Base-by-base conservation (phyloP, 1,139 yeast species). In the Diutina mesorugosa region DNA sequence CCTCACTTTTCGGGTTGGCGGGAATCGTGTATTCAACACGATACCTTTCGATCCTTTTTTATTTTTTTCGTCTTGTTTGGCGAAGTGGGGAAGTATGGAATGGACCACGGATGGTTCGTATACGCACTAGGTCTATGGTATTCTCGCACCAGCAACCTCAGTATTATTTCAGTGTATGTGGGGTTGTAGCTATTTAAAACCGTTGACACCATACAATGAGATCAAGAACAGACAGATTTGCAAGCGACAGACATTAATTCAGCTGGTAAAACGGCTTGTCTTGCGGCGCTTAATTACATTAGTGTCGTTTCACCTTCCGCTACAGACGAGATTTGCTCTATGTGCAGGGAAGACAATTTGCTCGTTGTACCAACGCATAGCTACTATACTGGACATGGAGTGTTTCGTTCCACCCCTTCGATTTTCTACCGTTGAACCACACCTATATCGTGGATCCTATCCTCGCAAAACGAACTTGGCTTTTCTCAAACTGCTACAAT, bases 401-500 rank as follows among this genome's bases (percentile, higher is more conserved):
- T 50, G 16, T 18, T 66, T 86, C 52, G 85, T 87, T 0, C 95
- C 97, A 0, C 98, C 98, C 0, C 74, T 90, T 59, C 77, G 90
- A 61, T 93, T 87, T 69, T 83, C 84, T 55, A 76, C 82, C 7
- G 83, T 90, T 1, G 88, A 87, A 63, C 82, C 87, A 1, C 76
- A 79, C 57, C 72, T 91, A 4, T 87, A 84, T 65, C 73, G 98
- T 55, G 98, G 98, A 0, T 86, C 95, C 1, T 88, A 87, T 64
- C 98, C 98, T 1, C 78, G 95, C 57, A 81, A 82, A 56, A 79
- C 85, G 58, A 90, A 90, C 66, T 76, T 80, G 59, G 77, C 84
- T n/a, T 93, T 86, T 65, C 72, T 93, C n/a, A 73, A 78, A 61
- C 77, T 90, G 41, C 74, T 90, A 46, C 72, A 79, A 51, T 74